Evolutionary conservation across 2,329 filamentous ascomycete species (phyloP), one percentile per base, ranked within the genome.

Genomic region (Thelonectria discophora): DNA sequence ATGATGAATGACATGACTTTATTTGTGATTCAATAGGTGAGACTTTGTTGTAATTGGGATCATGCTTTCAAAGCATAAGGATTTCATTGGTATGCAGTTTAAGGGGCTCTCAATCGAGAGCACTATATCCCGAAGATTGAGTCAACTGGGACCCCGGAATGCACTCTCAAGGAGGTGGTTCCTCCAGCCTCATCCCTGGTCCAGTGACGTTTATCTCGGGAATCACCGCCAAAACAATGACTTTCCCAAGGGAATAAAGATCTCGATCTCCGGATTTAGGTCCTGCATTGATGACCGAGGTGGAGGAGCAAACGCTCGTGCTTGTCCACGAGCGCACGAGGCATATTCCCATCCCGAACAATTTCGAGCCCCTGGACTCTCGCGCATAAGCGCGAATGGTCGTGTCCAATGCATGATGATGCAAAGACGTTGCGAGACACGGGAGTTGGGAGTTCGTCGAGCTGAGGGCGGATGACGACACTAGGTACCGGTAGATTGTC

Each of bases 301-400:
- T 42, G 49, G 30, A 51, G 32, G 57, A 49, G 34, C 49, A 48
- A 50, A 45, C 46, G 27, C 45, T 43, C 42, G 46, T 21, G 9
- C 39, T 32, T 32, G 32, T n/a, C 43, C 46, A 30, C 56, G 60
- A 69, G 32, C 11, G 34, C 46, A 30, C 56, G 60, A 69, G 60
- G 55, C 21, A 65, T 65, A 53, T 59, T 62, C n/a, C 24, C 47
- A 59, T 61, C 55, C 64, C 52, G 60, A 62, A 58, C n/a, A 62
- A 63, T 66, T 56, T 49, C 56, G 65, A 65, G 50, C 48, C 58
- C 63, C 43, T 21, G 52, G 46, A 56, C 62, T 51, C 49, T 55
- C 50, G 56, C 55, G 61, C 64, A 50, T 65, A 62, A 64, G 67
- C 55, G 58, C 55, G 20, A 58, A 54, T 49, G 47, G 48, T 52